Conservation (phyloP, 2,329 filamentous ascomycete genomes). For the Mycogone perniciosa region DNA sequence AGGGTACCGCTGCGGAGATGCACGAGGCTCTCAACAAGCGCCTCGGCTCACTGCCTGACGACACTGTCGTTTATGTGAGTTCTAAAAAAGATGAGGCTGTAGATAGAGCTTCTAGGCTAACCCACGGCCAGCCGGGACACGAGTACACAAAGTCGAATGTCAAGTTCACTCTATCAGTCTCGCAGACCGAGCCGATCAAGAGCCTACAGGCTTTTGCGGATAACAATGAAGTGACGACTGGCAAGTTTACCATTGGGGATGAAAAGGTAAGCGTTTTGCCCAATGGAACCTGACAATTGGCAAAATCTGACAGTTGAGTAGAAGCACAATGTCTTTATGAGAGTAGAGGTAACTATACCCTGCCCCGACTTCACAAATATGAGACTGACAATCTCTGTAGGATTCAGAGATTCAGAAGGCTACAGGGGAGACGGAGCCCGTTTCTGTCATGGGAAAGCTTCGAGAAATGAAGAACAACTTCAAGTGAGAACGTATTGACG, state of each 20-base stretch:
- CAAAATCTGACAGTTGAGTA: constrained; percentile 28
- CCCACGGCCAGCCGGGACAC: constrained; percentile 65
- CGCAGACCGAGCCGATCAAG: constrained; percentile 68
- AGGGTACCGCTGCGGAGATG: constrained; percentile 87
- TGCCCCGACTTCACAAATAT: background rate
- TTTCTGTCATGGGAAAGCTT: constrained; percentile 78
- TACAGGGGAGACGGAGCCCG: constrained; percentile 71
- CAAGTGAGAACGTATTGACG: constrained; percentile 41
- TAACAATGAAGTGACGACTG: constrained; percentile 80
- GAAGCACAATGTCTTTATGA: constrained; percentile 97
- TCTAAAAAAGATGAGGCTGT: background rate
- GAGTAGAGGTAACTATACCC: constrained; percentile 56
- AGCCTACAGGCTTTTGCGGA: constrained; percentile 71
- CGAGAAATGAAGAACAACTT: constrained; percentile 86
- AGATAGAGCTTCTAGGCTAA: background rate
- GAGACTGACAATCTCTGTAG: constrained; percentile 31
- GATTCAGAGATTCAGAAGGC: constrained; percentile 79
- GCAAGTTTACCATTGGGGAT: constrained; percentile 92
- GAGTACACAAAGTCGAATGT: constrained; percentile 98
- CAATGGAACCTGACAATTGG: background rate
- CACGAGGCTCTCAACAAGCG: constrained; percentile 84
- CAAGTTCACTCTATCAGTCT: constrained; percentile 74
- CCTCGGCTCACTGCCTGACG: constrained; percentile 72
- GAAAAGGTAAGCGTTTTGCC: constrained; percentile 67
- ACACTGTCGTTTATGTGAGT: constrained; percentile 83